Base-by-base conservation (phyloP, 768 basidiomycete genomes). In the Antrodiella citrinella region DNA sequence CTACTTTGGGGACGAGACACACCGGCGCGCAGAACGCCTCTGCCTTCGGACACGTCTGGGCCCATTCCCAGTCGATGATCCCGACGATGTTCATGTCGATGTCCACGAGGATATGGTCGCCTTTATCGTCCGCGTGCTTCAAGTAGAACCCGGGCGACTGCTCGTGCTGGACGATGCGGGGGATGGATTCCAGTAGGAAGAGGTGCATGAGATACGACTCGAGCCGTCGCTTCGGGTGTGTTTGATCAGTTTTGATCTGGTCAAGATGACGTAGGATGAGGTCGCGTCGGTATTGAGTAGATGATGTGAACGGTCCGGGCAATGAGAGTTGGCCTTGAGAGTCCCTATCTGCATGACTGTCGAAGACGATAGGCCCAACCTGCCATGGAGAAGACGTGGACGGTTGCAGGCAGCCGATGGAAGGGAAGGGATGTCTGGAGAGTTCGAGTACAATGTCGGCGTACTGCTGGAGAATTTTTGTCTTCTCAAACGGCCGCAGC, bases 21-120 rank as follows among this genome's bases (percentile, higher is more conserved):
- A 53, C 24, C n/a, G 54, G 54, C 3, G 52, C 47, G n/a, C 30
- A 35, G 43, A 56, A 56, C 2, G 54, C 54, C 24, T 56, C 54
- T 19, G 20, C 46, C 61, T n/a, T 39, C 54, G 18, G 41, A 12
- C 51, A 26, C 18, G 51, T 47, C 22, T 51, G 51, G 2, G 51
- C 50, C 57, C 57, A 63, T 49, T 67, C 67, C 67, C 67, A 67
- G 46, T 68, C 61, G 35, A 68, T 62, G 41, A 63, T 56, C 10
- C 58, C 54, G 3, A 53, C 45, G 26, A 64, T 56, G 18, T 59
- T 43, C 42, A 55, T 50, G 7, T 57, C 49, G n/a, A 58, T 51
- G 41, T 63, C 55, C 24, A 62, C 51, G 30, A 66, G 49, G n/a
- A 61, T 52, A 30, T 67, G 61, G 53, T 58, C 62, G 12, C 58